phyloP scores from a whole-genome alignment of 2,329 filamentous ascomycete genomes.

The Fusarium torulosum region DNA sequence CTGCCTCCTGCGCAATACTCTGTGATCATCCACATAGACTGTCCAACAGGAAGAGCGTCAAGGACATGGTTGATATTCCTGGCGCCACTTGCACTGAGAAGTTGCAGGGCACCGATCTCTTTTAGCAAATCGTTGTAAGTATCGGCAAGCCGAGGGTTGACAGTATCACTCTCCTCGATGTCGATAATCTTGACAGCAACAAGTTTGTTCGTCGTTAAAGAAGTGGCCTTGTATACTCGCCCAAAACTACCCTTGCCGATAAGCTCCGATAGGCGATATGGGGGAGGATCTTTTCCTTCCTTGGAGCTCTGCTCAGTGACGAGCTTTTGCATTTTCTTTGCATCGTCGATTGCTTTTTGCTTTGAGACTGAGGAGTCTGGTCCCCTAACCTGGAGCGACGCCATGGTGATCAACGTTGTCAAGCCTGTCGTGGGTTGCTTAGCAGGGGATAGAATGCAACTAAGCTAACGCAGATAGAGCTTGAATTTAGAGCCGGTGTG shows the following conservation, averaged over 20 bases:
- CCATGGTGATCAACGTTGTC: slow-evolving; percentile 50
- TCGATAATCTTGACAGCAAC: slow-evolving; percentile 88
- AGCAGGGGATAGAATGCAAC: slow-evolving; percentile 15
- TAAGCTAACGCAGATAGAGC: slow-evolving; percentile 25
- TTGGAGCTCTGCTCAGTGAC: slow-evolving; percentile 73
- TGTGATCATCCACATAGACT: slow-evolving; percentile 88
- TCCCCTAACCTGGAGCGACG: slow-evolving; percentile 58
- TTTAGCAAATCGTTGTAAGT: slow-evolving; percentile 78
- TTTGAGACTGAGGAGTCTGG: slow-evolving; percentile 62
- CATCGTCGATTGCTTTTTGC: slow-evolving; percentile 75
- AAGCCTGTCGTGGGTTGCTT: slow-evolving; percentile 28
- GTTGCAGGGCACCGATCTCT: slow-evolving; percentile 76
- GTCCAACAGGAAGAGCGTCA: slow-evolving; percentile 81
- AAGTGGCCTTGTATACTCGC: slow-evolving; percentile 76
- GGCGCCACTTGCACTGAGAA: slow-evolving; percentile 79
- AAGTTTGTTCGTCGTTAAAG: slow-evolving; percentile 61
- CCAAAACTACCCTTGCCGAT: slow-evolving; percentile 83
- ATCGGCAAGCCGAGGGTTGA: slow-evolving; percentile 73
- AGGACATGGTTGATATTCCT: slow-evolving; percentile 86
- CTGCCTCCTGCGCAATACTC: slow-evolving; percentile 89
- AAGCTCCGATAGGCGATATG: slow-evolving; percentile 76
- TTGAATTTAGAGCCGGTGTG: slow-evolving; percentile 13
- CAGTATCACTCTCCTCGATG: slow-evolving; percentile 80
- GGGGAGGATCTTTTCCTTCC: slow-evolving; percentile 70
- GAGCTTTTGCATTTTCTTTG: slow-evolving; percentile 74